Evolutionary conservation across 768 basidiomycete genomes (phyloP).

Genomic region (Russula abietina): DNA sequence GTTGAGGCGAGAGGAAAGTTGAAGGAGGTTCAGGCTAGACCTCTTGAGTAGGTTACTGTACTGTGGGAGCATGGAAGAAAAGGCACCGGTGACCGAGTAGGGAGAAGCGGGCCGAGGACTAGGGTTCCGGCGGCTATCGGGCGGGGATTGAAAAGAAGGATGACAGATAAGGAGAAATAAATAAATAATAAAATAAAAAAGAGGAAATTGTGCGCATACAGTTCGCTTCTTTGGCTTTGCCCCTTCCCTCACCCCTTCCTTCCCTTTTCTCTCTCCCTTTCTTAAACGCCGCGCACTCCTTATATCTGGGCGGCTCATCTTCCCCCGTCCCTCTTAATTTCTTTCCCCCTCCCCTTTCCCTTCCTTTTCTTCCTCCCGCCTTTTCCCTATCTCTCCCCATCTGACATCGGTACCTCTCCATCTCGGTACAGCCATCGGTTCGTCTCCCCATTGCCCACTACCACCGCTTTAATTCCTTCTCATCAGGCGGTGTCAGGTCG

Average conservation of each 20-base stretch:
- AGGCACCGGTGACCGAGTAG: not conserved
- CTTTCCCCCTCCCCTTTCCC: not conserved
- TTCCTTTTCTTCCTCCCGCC: not conserved
- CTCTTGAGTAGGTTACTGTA: no score
- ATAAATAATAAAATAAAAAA: slow-evolving; percentile 6
- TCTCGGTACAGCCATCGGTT: slow-evolving; percentile 15
- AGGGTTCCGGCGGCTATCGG: slow-evolving; percentile 12
- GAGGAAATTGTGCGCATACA: not conserved
- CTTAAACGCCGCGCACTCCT: slow-evolving; percentile 18
- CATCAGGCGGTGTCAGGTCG: slow-evolving; percentile 12
- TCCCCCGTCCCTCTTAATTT: slow-evolving; percentile 18
- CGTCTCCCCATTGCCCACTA: slow-evolving; percentile 18
- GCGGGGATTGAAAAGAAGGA: not conserved
- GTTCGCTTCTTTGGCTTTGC: no score
- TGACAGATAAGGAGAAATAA: not conserved
- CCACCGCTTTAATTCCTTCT: slow-evolving; percentile 9
- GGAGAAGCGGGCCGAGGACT: not conserved
- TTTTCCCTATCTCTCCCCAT: not conserved
- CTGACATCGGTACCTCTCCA: slow-evolving; percentile 2
- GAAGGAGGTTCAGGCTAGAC: not conserved
- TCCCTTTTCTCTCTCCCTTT: slow-evolving; percentile 1
- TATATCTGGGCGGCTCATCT: slow-evolving; percentile 17
- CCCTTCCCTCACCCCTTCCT: not conserved
- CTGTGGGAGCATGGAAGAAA: not conserved
- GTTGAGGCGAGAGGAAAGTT: not conserved